Percentiles rank a stretch among this genome's conserved stretches.
Evolutionary conservation across 2,329 filamentous ascomycete species (phyloP).

Genomic region (Colletotrichum sansevieriae): DNA sequence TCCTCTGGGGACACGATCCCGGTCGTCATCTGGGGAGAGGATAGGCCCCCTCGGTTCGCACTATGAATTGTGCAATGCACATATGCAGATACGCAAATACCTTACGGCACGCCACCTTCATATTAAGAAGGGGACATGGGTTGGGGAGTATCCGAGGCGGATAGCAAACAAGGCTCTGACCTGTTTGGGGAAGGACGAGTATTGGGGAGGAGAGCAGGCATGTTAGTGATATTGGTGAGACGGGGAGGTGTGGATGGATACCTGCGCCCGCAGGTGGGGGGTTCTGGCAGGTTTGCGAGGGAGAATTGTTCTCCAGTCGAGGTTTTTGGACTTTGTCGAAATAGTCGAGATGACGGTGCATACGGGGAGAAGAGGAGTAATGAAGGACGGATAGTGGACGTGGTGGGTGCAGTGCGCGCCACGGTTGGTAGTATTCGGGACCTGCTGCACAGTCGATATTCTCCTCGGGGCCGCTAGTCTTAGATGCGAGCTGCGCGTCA

Average conservation of each 20-base stretch:
- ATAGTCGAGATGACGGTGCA: constrained; percentile 35
- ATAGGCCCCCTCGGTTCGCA: constrained; percentile 2
- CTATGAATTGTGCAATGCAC: constrained; percentile 18
- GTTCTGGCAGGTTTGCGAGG: constrained; percentile 26
- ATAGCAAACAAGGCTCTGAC: constrained; percentile 38
- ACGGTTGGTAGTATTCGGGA: constrained; percentile 36
- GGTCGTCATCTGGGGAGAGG: constrained; percentile 31
- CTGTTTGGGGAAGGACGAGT: constrained; percentile 40
- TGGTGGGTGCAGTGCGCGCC: constrained; percentile 7
- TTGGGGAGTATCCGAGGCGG: constrained; percentile 15
- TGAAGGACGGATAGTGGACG: constrained; percentile 6
- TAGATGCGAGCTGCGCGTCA: constrained; percentile 41
- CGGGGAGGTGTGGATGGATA: constrained; percentile 29
- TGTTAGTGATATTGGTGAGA: constrained; percentile 23
- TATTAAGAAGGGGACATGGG: constrained; percentile 24
- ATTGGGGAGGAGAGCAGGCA: constrained; percentile 16
- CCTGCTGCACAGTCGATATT: constrained; percentile 41
- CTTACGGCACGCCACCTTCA: constrained; percentile 24
- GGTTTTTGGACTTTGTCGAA: constrained; percentile 9
- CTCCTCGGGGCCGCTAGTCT: constrained; percentile 37
- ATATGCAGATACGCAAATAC: neutral
- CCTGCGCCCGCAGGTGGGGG: constrained; percentile 28
- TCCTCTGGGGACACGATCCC: constrained; percentile 29
- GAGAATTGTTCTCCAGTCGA: constrained; percentile 18
- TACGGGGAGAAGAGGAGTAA: constrained; percentile 5